Percentiles rank a stretch among this genome's conserved stretches.
phyloP scores from a whole-genome alignment of 2,329 filamentous ascomycete genomes.

The Cladobotryum mycophilum region DNA sequence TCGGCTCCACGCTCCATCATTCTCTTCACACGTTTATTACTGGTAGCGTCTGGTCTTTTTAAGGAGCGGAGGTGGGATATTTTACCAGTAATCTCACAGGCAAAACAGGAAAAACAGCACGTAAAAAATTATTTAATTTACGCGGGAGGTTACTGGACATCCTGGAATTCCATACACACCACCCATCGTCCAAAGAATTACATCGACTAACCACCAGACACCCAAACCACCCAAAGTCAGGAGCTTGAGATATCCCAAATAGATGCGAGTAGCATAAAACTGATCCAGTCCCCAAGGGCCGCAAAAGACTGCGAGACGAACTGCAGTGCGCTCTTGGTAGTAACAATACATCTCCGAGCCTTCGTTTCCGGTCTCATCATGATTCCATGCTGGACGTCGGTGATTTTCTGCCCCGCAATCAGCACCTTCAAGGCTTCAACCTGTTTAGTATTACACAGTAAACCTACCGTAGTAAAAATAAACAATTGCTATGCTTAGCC shows the following conservation, averaged over 20 bases:
- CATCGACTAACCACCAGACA: constrained; percentile 14
- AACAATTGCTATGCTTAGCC: background rate
- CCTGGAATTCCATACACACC: constrained; percentile 18
- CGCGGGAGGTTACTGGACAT: constrained; percentile 6
- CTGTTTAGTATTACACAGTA: background rate
- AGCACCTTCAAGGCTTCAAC: background rate
- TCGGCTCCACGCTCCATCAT: too few relatives aligned
- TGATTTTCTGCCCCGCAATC: background rate
- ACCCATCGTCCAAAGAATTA: constrained; percentile 19
- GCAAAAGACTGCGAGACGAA: constrained; percentile 14
- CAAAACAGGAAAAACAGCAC: too few relatives aligned
- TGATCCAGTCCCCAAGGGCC: constrained; percentile 15
- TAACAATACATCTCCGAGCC: constrained; percentile 11
- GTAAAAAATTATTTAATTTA: too few relatives aligned
- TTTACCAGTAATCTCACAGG: too few relatives aligned
- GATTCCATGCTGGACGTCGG: background rate
- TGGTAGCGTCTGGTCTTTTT: too few relatives aligned
- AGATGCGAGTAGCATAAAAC: constrained; percentile 16
- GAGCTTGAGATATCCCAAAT: constrained; percentile 12
- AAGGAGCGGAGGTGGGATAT: too few relatives aligned
- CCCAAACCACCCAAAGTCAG: constrained; percentile 16
- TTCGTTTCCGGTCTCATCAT: background rate
- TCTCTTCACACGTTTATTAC: too few relatives aligned
- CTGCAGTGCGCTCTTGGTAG: constrained; percentile 16
- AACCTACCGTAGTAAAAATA: background rate